Conservation (phyloP, 164 flowering plant genomes). For the Berberis vulgaris region DNA sequence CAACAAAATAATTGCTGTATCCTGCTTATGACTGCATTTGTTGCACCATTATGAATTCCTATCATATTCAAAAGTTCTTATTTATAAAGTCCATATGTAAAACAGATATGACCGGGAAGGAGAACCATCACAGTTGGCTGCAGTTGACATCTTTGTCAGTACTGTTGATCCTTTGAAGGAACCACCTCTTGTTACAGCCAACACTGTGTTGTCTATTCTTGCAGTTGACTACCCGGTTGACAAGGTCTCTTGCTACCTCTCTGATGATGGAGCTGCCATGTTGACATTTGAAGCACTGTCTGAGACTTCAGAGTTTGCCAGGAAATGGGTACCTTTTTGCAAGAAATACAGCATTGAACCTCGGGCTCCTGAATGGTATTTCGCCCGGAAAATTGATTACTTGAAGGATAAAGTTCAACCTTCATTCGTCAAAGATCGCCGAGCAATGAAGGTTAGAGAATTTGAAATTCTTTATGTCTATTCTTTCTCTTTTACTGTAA, state of each 20-base stretch:
- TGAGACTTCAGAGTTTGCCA: conserved; percentile 87
- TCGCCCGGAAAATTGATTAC: conserved; percentile 77
- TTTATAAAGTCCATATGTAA: neutral
- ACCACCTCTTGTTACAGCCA: conserved; percentile 95
- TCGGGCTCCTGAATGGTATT: conserved; percentile 94
- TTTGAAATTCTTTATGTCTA: neutral
- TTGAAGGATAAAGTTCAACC: conserved; percentile 85
- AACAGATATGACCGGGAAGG: conserved; percentile 88
- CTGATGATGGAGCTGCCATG: conserved; percentile 99
- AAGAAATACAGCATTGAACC: conserved; percentile 85
- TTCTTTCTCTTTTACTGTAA: neutral
- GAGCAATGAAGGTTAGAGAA: conserved; percentile 79
- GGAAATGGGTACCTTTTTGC: conserved; percentile 94
- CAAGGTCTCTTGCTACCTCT: conserved; percentile 92
- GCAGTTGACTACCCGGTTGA: conserved; percentile 97
- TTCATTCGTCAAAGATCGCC: conserved; percentile 82
- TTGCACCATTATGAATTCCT: neutral
- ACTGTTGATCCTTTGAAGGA: conserved; percentile 94
- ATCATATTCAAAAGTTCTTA: neutral
- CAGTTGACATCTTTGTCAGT: conserved; percentile 94
- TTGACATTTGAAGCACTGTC: conserved; percentile 81
- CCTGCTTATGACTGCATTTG: neutral
- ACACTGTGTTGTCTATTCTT: conserved; percentile 88
- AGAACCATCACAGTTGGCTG: conserved; percentile 87
- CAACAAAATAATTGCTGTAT: neutral